Evolutionary conservation across 129 eudicot genomes (phyloP), one percentile per base, ranked within the genome.

Genomic region (Saussurea involucrata): DNA sequence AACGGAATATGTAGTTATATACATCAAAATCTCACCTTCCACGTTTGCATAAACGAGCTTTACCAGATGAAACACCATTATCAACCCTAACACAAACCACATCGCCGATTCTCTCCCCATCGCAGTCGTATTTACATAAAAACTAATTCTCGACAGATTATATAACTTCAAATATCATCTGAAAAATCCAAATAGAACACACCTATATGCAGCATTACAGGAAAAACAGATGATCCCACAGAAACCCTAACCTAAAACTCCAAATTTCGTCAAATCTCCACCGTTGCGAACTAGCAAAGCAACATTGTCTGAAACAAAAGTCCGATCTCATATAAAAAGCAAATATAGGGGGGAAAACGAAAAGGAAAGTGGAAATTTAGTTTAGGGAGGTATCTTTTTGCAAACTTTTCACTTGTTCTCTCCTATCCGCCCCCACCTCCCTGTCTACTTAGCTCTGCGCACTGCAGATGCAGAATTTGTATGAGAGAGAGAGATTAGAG

Each of bases 11-110:
- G 9, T n/a, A 53, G 22, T n/a, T 42, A 53, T 53, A 5, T 2
- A 53, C 61, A 15, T 12, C 63, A 6, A 83, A 46, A 69, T 76
- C 67, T 29, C 13, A 90, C 96, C 96, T 90, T 90, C 96, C 83
- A 85, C 84, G 77, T 90, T 90, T 69, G 88, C 96, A 79, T 22
- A 69, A 74, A 85, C 77, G 40, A 85, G 31, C 74, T 77, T 80
- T 66, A 87, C 66, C 22, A 69, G 83, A 79, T 60, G 76, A 73
- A 87, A 75, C 81, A 81, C 75, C 81, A 84, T 33, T 64, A 90
- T 69, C 87, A 82, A 69, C 84, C 82, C 68, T 25, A 77, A 34
- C n/a, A 76, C 24, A 67, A 78, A 37, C 36, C 67, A 64, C 64
- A 71, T 60, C 86, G 83, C 18, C 20, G 25, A 74, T 33, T 61